Evolutionary conservation across 2,329 filamentous ascomycete genomes (phyloP), one percentile per base, ranked within the genome.

Genomic region (Pyrenophora graminea): DNA sequence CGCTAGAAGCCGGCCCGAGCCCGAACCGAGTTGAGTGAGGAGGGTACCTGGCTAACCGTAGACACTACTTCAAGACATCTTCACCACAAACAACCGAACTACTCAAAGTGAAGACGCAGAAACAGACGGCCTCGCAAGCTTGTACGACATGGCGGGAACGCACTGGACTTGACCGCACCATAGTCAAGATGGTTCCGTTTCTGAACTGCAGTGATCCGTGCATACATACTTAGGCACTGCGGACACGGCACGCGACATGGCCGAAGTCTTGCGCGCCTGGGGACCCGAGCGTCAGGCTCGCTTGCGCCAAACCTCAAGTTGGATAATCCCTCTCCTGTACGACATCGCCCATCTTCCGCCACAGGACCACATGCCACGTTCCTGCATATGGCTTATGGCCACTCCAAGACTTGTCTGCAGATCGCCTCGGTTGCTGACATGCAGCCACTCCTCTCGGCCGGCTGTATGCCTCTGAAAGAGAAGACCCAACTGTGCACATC

Each of bases 331-430:
- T 27, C 33, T 33, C 39, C 44, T 38, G 34, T 43, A 48, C 33
- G 33, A 39, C 48, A 48, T 51, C 33, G 34, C 43, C 23, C 36
- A 27, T 15, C 13, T 21, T 23, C 25, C 27, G 17, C 30, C 27
- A 31, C 27, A 30, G 27, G 9, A 30, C 27, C 27, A 30, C 43
- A 17, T 39, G 23, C 49, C 44, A 52, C 27, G 44, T 52, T 48
- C 45, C 45, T 52, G 45, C 49, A 52, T 52, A 34, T 25, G 38
- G 43, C 9, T 23, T 13, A 47, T n/a, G 34, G 38, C 37, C 27
- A 7, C 8, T 43, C 48, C 27, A 30, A 30, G 48, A 36, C 30
- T 13, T 37, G 27, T 36, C 37, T 37, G 39, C 42, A 47, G 32
- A 47, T 47, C 48, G 2, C 15, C 32, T 5, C 19, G 43, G 27